Base-by-base conservation (phyloP, 1,139 yeast genomes). In the Debaryomyces sp. region DNA sequence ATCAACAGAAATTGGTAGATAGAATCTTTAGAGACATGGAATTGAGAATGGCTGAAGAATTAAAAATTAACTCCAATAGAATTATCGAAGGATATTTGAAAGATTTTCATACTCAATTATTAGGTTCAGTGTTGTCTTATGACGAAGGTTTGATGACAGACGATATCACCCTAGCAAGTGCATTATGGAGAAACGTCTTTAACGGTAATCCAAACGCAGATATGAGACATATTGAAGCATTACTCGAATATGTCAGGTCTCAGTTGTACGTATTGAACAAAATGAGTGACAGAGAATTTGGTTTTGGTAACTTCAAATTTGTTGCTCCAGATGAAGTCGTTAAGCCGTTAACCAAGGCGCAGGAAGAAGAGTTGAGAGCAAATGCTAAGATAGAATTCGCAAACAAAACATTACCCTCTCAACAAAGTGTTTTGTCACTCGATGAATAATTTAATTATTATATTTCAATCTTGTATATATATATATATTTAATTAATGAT, bases 1-100 rank as follows among this genome's bases (percentile, higher is more conserved):
- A 92, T 69, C 97, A 94, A 68, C 97, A 92, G 67, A 91, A 91
- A 66, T 71, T 95, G 45, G 88, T 92, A 40, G 97, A 95, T 66
- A 80, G 96, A 58, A 82, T 90, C 44, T 95, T 94, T 71, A 82
- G 83, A 53, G 99, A 94, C 64, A 87, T 94, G 72, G 98, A 94
- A 65, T 74, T 82, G 62, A 82, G 96, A 62, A 77, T 95, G 71
- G 81, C 87, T 46, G 89, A 87, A 56, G 98, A 92, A 62, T 83
- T 94, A 80, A 85, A 86, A 47, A 91, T 95, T 48, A 77, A 78
- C 53, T 86, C 96, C n/a, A 89, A 89, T 52, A 78, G 96, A 59
- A 84, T 90, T 48, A 87, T 91, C 51, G 96, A 90, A 62, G 85
- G 85, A 26, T 90, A 91, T 68, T 78, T 90, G 71, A 91, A 91